Evolutionary conservation across 306 rosid genomes (phyloP), one percentile per base, ranked within the genome.

Genomic region (Cucumis hystrix): DNA sequence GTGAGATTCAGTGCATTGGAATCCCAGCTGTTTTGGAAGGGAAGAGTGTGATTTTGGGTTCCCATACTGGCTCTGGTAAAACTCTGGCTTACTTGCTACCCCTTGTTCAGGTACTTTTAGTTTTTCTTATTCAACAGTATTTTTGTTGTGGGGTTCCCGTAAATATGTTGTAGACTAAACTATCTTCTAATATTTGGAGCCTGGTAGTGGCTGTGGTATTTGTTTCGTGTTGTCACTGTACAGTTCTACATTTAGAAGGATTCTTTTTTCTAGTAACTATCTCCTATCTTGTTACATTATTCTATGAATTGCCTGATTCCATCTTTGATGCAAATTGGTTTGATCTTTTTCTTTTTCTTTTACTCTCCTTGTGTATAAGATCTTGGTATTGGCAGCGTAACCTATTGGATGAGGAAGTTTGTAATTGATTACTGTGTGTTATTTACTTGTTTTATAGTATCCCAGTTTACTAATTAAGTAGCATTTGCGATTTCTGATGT

Each of bases 1-100:
- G 97, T 47, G 99, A 95, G 83, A 95, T 95, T 66, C 99, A 95
- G 91, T 77, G 89, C 77, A 88, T 95, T 84, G 99, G 97, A 52
- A 79, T 92, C 6, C 99, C 96, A 17, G 89, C 97, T 67, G 91
- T 95, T 25, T 83, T 92, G 87, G 93, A 86, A 52, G 99, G 83
- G 56, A 87, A 83, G 71, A 91, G 92, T 77, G 96, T 95, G 47
- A 96, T 95, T 76, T 85, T 95, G 85, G 98, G 99, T 75, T 95
- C 98, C 54, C 98, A 92, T 80, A 92, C 99, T 79, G 99, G 99
- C 4, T 95, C 99, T 64, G 99, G 99, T 17, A 92, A 92, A 79
- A 95, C 99, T 47, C 87, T 95, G 33, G 99, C 99, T 75, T 95
- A 95, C 80, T 77, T 95, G 89, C 88, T 95, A 11, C 99, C 99